Percentiles rank a stretch among this genome's conserved stretches.
Conservation (phyloP, 768 basidiomycete species). For the Terana coerulea region DNA sequence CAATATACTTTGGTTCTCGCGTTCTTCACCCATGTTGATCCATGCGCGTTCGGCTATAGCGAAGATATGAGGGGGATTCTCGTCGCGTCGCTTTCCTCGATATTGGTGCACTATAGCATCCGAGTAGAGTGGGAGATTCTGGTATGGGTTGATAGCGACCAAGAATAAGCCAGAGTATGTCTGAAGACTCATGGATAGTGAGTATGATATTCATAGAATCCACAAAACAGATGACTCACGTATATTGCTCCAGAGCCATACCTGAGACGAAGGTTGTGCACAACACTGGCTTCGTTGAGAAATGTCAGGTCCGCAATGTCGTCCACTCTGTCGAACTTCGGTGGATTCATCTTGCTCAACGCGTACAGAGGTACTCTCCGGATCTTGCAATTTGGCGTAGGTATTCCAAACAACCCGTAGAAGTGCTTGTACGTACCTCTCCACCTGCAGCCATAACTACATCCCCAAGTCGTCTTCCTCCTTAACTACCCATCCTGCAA, state of each 20-base stretch:
- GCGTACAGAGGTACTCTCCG: slow-evolving; percentile 72
- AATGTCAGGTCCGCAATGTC: slow-evolving; percentile 98
- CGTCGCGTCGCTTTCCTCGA: slow-evolving; percentile 81
- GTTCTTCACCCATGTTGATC: slow-evolving; percentile 97
- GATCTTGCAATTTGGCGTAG: slow-evolving; percentile 35
- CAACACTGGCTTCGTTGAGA: slow-evolving; percentile 96
- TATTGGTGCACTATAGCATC: slow-evolving; percentile 88
- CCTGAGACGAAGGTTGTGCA: slow-evolving; percentile 92
- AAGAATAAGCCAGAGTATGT: slow-evolving; percentile 96
- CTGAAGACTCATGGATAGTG: slow-evolving; percentile 35
- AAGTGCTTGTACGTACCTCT: slow-evolving; percentile 48
- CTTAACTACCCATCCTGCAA: slow-evolving; percentile 89
- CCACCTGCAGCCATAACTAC: slow-evolving; percentile 82
- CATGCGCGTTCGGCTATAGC: slow-evolving; percentile 97
- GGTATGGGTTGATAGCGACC: slow-evolving; percentile 98
- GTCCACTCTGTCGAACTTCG: slow-evolving; percentile 96
- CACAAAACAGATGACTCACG: slow-evolving; percentile 46
- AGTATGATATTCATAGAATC: background rate
- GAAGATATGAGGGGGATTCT: slow-evolving; percentile 95
- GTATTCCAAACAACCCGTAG: slow-evolving; percentile 26
- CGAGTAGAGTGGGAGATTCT: slow-evolving; percentile 85
- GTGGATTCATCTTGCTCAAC: slow-evolving; percentile 95
- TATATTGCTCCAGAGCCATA: slow-evolving; percentile 92
- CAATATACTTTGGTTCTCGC: slow-evolving; percentile 95
- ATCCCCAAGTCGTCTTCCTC: slow-evolving; percentile 80